Base-by-base conservation (phyloP, 2,329 filamentous ascomycete species). In the Rhynchosporium secalis region DNA sequence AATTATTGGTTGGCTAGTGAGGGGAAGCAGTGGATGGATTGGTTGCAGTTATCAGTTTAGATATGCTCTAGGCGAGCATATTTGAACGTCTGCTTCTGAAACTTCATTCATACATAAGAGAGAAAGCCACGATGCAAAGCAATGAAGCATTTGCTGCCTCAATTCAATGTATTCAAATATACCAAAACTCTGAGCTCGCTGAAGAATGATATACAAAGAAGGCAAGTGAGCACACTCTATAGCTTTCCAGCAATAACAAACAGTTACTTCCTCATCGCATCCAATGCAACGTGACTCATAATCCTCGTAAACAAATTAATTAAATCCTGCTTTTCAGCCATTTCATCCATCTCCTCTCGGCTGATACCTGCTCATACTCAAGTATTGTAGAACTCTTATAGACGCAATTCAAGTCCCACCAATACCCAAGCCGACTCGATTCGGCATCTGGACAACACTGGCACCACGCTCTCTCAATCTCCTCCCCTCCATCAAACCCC, bases 401-500 rank as follows among this genome's bases (percentile, higher is more conserved):
- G 33, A 36, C 9, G 33, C 33, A 36, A 5, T 36, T 45, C 26
- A 47, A 33, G 36, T 47, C 20, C 57, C 57, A 20, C 61, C 62
- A 36, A 67, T 61, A 2, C 65, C 65, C 33, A 67, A 38, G 3
- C 63, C 60, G 45, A 62, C 63, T 49, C 51, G 41, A 31, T 33
- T 43, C 54, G 59, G 62, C 7, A 5, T 26, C 15, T 60, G 55
- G 1, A 60, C 47, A 68, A 70, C 72, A 65, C 76, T 75, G 63
- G 77, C 76, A 12, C 82, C 83, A 66, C 91, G 81, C 75, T 96
- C 92, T 49, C 93, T 81, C 80, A 97, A 87, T 64, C 94, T 83
- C 49, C 94, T 81, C 3, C 94, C 94, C 76, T 98, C 95, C 95
- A 99, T 98, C 68, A 99, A 76, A 0, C 95, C 95, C 63, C 94